Conservation (phyloP, 495 filamentous ascomycete genomes). For the Penicillium simplicissimum region DNA sequence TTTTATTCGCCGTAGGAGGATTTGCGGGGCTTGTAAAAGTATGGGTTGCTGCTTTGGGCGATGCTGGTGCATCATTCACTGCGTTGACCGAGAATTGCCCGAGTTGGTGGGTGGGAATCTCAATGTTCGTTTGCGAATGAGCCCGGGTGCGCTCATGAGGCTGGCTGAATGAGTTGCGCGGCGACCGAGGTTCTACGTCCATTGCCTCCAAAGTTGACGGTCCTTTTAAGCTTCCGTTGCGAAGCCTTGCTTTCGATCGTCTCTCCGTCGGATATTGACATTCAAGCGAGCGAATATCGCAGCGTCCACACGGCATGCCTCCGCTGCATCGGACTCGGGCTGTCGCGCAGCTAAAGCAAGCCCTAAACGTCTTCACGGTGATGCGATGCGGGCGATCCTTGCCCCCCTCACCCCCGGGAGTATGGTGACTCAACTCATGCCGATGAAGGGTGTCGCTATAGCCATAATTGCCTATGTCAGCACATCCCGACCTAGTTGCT, state of each 20-base stretch:
- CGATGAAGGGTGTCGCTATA: conserved; percentile 57
- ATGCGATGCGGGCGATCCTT: conserved; percentile 44
- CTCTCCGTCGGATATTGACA: conserved; percentile 54
- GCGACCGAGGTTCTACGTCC: conserved; percentile 16
- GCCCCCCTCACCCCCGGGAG: conserved; percentile 37
- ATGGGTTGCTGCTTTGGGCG: conserved; percentile 11
- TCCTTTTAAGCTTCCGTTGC: conserved; percentile 18
- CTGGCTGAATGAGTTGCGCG: conserved; percentile 4
- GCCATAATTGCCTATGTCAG: not conserved
- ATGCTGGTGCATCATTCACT: conserved; percentile 5
- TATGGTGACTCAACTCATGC: conserved; percentile 55
- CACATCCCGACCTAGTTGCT: not conserved
- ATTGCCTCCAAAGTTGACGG: conserved; percentile 15
- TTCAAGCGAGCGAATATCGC: conserved; percentile 49
- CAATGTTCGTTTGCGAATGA: not conserved
- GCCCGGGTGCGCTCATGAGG: not conserved
- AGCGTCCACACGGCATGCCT: conserved; percentile 53
- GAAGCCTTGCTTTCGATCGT: conserved; percentile 40
- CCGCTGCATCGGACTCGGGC: conserved; percentile 59
- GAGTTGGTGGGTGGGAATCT: conserved; percentile 18
- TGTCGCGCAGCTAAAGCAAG: conserved; percentile 57
- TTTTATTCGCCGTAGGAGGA: not conserved
- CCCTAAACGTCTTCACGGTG: conserved; percentile 51
- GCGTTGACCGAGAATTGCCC: conserved; percentile 24
- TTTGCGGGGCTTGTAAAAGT: not conserved